Conservation (phyloP, 345 rosid genomes). For the Clausena lansium region DNA sequence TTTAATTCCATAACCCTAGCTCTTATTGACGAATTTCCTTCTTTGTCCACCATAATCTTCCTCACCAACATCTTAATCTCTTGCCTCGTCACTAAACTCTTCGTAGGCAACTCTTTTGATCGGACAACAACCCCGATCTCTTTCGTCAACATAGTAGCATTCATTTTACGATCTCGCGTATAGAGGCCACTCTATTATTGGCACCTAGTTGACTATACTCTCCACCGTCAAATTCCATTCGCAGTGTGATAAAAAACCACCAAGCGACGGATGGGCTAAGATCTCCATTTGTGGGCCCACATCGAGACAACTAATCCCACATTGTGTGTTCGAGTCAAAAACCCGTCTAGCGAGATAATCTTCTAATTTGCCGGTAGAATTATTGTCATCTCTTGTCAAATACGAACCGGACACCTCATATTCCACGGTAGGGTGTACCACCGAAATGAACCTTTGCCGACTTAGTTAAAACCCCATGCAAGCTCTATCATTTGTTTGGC, state of each 20-base stretch:
- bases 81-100: constrained; percentile 1
- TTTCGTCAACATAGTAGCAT: background rate
- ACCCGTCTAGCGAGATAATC: too few species aligned
- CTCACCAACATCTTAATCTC: constrained; percentile 24
- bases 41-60: constrained; percentile 40
- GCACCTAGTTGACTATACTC: background rate
- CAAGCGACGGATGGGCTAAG: background rate
- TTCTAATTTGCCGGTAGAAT: too few species aligned
- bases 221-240: background rate
- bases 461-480: background rate
- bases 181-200: background rate
- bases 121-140: background rate
- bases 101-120: background rate
- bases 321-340: too few species aligned
- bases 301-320: too few species aligned
- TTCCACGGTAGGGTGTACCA: background rate
- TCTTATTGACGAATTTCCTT: constrained; percentile 29
- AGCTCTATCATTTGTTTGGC: background rate
- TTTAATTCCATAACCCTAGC: constrained; percentile 29
- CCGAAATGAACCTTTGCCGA: background rate
- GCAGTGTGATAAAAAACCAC: background rate
- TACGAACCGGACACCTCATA: too few species aligned
- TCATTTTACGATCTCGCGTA: background rate
- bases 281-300: too few species aligned
- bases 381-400: too few species aligned